Evolutionary conservation across 2,329 filamentous ascomycete genomes (phyloP), one percentile per base, ranked within the genome.

Genomic region (Fusarium sp.): DNA sequence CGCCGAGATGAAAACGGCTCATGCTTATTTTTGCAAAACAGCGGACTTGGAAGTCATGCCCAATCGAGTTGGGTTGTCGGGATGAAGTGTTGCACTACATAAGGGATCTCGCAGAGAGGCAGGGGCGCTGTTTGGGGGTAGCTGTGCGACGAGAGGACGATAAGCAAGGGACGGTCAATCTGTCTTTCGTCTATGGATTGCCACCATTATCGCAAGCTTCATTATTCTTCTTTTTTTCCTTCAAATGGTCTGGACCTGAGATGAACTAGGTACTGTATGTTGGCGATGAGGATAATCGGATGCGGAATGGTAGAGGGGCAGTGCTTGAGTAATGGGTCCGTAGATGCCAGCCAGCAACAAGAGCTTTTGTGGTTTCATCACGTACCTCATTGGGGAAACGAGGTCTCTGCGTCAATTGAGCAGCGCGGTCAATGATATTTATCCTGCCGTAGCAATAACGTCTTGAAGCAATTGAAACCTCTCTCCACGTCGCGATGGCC

Each of bases 1-100:
- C 23, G 13, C 50, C 23, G 33, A 54, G 25, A 40, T 54, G 50
- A 54, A 54, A 54, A 54, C 33, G 33, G 50, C 33, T 28, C 33
- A 53, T 12, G 33, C 19, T 53, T 18, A 3, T 21, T 23, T 33
- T 33, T 35, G 10, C 8, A 5, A 40, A 28, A 28, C 33, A n/a
- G 50, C 10, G 23, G 50, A 9, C 19, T 28, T 38, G 19, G 10
- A 9, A 6, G 19, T n/a, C 23, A 37, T 6, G 19, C 33, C 33
- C 23, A 9, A 38, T 53, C 21, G 19, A 28, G 50, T 5, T 53
- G 47, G n/a, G 1, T 3, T 33, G 5, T 13, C 30, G 21, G 15
- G 30, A 19, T 2, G 3, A 23, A 2, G 7, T n/a, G 23, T 53
- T 37, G 21, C 50, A 38, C 50, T 21, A 10, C 23, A 3, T 19